These are phyloP conservation scores for Malus sieversii DNA, from an alignment of 306 rosid species.

Conservation along the genomic window DNA sequence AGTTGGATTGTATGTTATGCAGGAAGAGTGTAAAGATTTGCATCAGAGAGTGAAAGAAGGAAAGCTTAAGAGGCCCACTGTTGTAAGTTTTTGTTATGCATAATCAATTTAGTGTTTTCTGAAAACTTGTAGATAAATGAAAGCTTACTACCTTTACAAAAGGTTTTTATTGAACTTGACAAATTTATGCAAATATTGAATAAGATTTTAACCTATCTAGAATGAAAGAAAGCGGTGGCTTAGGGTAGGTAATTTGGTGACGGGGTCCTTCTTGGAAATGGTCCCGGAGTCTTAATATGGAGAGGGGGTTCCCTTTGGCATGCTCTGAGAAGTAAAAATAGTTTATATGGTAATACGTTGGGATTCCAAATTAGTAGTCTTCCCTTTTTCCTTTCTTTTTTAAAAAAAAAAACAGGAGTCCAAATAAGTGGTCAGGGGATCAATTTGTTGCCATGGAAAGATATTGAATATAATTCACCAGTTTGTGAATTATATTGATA, in stretches of 20 bases:
- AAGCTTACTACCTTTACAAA: not conserved
- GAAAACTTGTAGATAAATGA: not conserved
- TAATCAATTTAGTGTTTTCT: not conserved
- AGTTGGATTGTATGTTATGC: conserved; percentile 5
- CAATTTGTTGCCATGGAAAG: not conserved
- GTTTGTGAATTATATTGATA: too few relatives aligned
- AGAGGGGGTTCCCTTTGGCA: not conserved
- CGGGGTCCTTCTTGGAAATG: not conserved
- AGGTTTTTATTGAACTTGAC: not conserved
- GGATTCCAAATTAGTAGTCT: not conserved
- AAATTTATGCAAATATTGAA: not conserved
- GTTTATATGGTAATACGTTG: not conserved
- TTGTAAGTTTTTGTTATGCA: conserved; percentile 43
- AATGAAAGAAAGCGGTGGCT: not conserved
- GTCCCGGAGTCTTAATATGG: not conserved
- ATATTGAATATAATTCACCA: too few relatives aligned
- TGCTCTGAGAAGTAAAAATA: not conserved
- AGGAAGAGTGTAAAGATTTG: conserved; percentile 83
- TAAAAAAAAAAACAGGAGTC: not conserved
- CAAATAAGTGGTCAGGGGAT: not conserved
- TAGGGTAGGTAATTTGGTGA: not conserved
- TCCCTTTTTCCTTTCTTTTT: too few relatives aligned
- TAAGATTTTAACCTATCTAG: not conserved
- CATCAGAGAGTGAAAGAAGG: conserved; percentile 46
- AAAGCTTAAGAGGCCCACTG: conserved; percentile 50